A percentile compares a stretch with the other conserved stretches of the same genome.
Conservation (phyloP, 352 stramenopile species). For the Pythium chondricola region DNA sequence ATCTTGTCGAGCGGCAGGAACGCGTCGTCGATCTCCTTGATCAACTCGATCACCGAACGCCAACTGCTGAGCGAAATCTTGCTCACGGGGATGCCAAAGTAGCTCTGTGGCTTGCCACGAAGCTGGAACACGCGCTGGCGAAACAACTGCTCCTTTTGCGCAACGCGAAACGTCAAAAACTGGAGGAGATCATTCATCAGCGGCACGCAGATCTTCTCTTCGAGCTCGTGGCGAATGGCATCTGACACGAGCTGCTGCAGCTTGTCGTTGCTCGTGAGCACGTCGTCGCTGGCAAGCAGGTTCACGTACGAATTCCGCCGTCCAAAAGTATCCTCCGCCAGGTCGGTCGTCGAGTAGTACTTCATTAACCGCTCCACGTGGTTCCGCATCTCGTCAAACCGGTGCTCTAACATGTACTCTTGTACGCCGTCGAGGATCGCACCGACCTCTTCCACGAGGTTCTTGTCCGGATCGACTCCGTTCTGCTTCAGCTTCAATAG, state of each 20-base stretch:
- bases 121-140: slow-evolving; percentile 56
- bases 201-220: slow-evolving; percentile 76
- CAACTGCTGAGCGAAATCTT: slow-evolving; percentile 80
- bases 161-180: slow-evolving; percentile 41
- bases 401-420: slow-evolving; percentile 84
- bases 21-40: slow-evolving; percentile 80
- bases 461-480: slow-evolving; percentile 37
- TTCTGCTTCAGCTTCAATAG: slow-evolving; percentile 47
- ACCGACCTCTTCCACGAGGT: slow-evolving; percentile 65
- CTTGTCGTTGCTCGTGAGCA: slow-evolving; percentile 67
- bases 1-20: slow-evolving; percentile 82
- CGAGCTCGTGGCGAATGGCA: slow-evolving; percentile 75
- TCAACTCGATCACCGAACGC: slow-evolving; percentile 56
- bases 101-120: slow-evolving; percentile 67
- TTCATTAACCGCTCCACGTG: slow-evolving; percentile 63
- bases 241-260: slow-evolving; percentile 73
- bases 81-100: slow-evolving; percentile 71
- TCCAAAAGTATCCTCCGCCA: slow-evolving; percentile 8
- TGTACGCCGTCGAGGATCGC: slow-evolving; percentile 77
- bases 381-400: slow-evolving; percentile 67
- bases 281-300: slow-evolving; percentile 49
- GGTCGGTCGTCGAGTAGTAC: slow-evolving; percentile 18
- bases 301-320: slow-evolving; percentile 61
- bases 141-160: slow-evolving; percentile 72
- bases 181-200: slow-evolving; percentile 53